These are phyloP conservation scores for Huntiella savannae DNA, from an alignment of 2,329 filamentous ascomycete genomes.

Conservation along the genomic window DNA sequence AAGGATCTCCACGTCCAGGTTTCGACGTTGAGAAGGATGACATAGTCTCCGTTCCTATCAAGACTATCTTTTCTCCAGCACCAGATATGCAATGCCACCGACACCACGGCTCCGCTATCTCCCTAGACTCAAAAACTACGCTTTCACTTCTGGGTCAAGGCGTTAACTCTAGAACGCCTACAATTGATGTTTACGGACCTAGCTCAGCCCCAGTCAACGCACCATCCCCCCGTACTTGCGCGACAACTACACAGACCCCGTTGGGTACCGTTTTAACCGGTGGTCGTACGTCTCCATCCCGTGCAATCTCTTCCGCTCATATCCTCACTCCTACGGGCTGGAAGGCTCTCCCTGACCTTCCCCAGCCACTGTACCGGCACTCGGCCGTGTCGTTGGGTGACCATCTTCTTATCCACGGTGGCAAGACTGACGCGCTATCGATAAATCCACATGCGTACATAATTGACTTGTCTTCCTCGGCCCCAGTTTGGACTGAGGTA, in stretches of 20 bases:
- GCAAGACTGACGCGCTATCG: constrained; percentile 31
- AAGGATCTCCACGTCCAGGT: background rate
- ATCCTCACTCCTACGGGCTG: constrained; percentile 43
- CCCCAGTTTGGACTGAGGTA: too few relatives aligned
- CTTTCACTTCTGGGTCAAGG: constrained; percentile 4
- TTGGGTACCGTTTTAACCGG: constrained; percentile 47
- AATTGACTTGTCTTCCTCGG: constrained; percentile 17
- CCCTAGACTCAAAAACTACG: background rate
- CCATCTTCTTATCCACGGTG: constrained; percentile 40
- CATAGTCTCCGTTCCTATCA: background rate
- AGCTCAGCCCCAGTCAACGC: constrained; percentile 13
- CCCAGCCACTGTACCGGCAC: constrained; percentile 57
- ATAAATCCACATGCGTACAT: constrained; percentile 35
- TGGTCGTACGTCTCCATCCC: constrained; percentile 58
- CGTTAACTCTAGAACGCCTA: background rate
- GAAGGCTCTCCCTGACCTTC: constrained; percentile 46
- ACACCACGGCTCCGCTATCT: constrained; percentile 5
- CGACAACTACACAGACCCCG: constrained; percentile 51
- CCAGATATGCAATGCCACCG: background rate
- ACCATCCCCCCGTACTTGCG: constrained; percentile 44
- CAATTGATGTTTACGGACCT: background rate
- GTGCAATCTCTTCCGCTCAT: constrained; percentile 58
- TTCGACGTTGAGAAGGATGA: background rate
- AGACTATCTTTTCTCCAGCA: background rate
- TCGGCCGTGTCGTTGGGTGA: constrained; percentile 33